These are phyloP conservation scores for Biscogniauxia mediterranea DNA, from an alignment of 2,329 filamentous ascomycete species.

Conservation along the genomic window DNA sequence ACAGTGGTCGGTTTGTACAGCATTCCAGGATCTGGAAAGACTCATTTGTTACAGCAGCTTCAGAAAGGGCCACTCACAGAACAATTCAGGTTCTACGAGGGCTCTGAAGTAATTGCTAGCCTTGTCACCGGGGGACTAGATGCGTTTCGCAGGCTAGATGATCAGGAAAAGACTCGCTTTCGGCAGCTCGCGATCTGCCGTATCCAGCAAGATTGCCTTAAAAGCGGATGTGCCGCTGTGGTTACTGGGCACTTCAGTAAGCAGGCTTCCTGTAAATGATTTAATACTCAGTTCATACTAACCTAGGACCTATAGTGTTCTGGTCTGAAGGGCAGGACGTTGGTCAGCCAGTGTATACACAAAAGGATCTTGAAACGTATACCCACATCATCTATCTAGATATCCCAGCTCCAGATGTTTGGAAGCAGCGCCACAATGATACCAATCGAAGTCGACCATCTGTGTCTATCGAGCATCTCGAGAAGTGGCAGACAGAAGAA, in stretches of 20 bases:
- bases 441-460: conserved; percentile 33
- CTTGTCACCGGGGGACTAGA: conserved; percentile 46
- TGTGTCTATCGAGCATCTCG: conserved; percentile 38
- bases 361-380: conserved; percentile 44
- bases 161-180: conserved; percentile 35
- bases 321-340: conserved; percentile 40
- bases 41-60: conserved; percentile 37
- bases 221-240: conserved; percentile 39
- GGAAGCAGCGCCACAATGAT: conserved; percentile 39
- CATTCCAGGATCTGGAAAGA: conserved; percentile 22
- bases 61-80: conserved; percentile 32
- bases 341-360: conserved; percentile 40
- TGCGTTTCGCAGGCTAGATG: conserved; percentile 42
- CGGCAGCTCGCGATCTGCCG: conserved; percentile 45
- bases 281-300: neutral
- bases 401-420: conserved; percentile 36
- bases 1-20: conserved; percentile 23
- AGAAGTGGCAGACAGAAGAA: conserved; percentile 49
- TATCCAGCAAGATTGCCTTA: conserved; percentile 39
- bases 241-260: conserved; percentile 52
- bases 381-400: conserved; percentile 61
- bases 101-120: conserved; percentile 45
- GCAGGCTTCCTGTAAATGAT: neutral
- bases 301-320: conserved; percentile 37
- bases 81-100: conserved; percentile 50